phyloP scores from a whole-genome alignment of 2,329 filamentous ascomycete genomes.

The Fusarium annulatum region DNA sequence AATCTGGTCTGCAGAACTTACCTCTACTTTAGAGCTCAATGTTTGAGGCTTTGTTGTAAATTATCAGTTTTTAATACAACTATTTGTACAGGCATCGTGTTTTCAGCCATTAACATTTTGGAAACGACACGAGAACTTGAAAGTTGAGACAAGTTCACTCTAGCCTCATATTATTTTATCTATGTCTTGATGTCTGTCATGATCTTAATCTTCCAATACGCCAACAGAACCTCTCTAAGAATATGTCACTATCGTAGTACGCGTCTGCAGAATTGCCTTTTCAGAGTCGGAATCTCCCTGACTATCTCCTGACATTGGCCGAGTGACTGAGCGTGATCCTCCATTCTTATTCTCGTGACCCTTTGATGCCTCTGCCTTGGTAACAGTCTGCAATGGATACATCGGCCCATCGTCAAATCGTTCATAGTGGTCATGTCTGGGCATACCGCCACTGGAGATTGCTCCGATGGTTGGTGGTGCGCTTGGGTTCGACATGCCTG shows the following conservation, averaged over 20 bases:
- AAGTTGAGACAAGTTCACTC: neutral
- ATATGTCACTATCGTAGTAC: slow-evolving; percentile 6
- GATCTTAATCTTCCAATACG: neutral
- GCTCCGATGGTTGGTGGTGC: slow-evolving; percentile 20
- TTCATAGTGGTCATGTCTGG: slow-evolving; percentile 11
- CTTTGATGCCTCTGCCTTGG: slow-evolving; percentile 2
- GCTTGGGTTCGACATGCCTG: slow-evolving; percentile 13
- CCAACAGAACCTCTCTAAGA: neutral
- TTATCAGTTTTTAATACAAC: neutral
- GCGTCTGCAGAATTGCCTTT: slow-evolving; percentile 21
- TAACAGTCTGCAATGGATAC: slow-evolving; percentile 16
- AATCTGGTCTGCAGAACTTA: too few species aligned
- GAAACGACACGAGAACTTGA: neutral
- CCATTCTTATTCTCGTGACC: neutral
- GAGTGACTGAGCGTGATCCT: neutral
- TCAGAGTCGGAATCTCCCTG: slow-evolving; percentile 17
- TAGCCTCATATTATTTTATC: neutral
- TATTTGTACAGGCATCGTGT: too few species aligned
- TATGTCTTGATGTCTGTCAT: neutral
- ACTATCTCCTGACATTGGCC: slow-evolving; percentile 1
- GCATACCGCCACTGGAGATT: neutral
- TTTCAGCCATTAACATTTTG: neutral
- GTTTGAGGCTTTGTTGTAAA: neutral
- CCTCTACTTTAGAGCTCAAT: neutral
- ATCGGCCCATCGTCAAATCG: slow-evolving; percentile 8